phyloP scores from a whole-genome alignment of 2,329 filamentous ascomycete genomes.

The Aspergillus flavus region DNA sequence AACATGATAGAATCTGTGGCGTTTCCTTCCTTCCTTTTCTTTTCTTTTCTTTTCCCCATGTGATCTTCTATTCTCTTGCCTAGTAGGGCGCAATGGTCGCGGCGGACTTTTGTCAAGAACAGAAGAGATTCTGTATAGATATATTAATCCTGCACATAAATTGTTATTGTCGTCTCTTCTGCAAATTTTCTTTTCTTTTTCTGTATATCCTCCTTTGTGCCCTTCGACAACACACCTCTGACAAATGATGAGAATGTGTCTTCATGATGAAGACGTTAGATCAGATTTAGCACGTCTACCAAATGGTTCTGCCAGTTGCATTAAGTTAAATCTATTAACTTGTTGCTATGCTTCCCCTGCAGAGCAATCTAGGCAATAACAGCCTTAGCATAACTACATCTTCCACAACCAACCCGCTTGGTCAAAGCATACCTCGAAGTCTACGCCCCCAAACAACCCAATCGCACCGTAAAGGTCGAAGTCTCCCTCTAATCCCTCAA shows the following conservation, averaged over 20 bases:
- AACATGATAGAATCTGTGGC: not conserved
- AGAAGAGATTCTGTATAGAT: not conserved
- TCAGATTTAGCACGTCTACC: not conserved
- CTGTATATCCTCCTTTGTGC: not conserved
- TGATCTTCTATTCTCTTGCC: not conserved
- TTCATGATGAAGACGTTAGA: not conserved
- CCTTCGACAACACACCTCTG: not conserved
- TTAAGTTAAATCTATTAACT: not conserved
- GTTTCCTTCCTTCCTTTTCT: not conserved
- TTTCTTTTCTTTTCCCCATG: not conserved
- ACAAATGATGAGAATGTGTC: not conserved
- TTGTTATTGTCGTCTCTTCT: not conserved
- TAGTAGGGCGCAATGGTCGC: not conserved
- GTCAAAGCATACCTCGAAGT: slow-evolving; percentile 60
- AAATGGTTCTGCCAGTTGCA: not conserved
- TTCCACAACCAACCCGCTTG: slow-evolving; percentile 51
- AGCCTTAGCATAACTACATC: slow-evolving; percentile 13
- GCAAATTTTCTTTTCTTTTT: not conserved
- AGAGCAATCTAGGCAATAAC: not conserved
- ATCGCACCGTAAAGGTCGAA: slow-evolving; percentile 63
- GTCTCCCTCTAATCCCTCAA: slow-evolving; percentile 70
- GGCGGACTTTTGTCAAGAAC: not conserved
- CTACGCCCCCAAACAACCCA: slow-evolving; percentile 63
- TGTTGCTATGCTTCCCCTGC: not conserved
- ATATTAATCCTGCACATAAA: not conserved